Evolutionary conservation across 257 asterid species (phyloP).

Genomic region (Solanum infundibuliforme): DNA sequence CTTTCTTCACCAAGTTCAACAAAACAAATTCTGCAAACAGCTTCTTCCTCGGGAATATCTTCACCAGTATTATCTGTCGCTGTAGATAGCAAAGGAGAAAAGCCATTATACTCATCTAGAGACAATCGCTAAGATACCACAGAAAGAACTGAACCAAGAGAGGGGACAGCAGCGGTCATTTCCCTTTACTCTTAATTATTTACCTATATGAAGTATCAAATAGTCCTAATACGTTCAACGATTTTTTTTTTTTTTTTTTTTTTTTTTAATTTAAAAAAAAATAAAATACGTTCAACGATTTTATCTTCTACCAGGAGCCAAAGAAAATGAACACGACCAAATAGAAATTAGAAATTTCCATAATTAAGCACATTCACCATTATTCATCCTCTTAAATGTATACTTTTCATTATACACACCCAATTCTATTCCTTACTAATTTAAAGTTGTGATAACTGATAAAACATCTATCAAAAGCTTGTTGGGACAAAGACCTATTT

Average conservation of each 20-base stretch:
- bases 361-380: not conserved
- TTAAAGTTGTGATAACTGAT: not conserved
- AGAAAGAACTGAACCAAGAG: not conserved
- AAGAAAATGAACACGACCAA: not conserved
- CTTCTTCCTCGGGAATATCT: slow-evolving; percentile 99
- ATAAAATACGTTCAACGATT: not conserved
- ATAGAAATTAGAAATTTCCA: not conserved
- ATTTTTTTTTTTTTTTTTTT: not conserved
- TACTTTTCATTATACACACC: not conserved
- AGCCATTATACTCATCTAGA: not conserved
- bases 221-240: not conserved
- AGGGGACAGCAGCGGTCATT: not conserved
- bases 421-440: not conserved
- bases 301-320: not conserved
- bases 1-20: slow-evolving; percentile 93
- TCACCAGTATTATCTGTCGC: slow-evolving; percentile 50
- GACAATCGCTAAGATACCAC: not conserved
- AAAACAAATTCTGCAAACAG: slow-evolving; percentile 92
- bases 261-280: too few species aligned
- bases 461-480: not conserved
- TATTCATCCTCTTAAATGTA: not conserved
- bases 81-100: slow-evolving; percentile 5
- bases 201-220: not conserved
- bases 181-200: not conserved
- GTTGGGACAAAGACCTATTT: not conserved